Evolutionary conservation across 2,329 filamentous ascomycete species (phyloP), one percentile per base, ranked within the genome.

Genomic region (Neofusicoccum ribis): DNA sequence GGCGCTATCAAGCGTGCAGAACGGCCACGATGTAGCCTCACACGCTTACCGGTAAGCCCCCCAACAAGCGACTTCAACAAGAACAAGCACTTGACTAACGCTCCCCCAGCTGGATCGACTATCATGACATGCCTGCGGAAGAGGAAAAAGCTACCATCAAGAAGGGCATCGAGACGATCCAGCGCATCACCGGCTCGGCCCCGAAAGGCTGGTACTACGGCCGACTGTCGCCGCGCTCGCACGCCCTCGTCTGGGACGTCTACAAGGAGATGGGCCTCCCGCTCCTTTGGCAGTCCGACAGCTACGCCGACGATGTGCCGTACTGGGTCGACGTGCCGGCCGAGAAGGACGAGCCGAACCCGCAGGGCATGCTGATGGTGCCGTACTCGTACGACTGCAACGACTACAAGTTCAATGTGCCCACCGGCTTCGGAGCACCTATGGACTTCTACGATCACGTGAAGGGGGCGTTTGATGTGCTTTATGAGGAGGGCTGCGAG

Each of bases 351-450:
- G 74, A 72, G 14, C 67, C 71, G 0, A 71, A 74, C 15, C 73
- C 79, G 0, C 80, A 84, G 67, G 83, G 84, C n/a, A 78, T 82
- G 65, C 72, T 86, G 2, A 85, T 85, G 80, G 73, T 86, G 15
- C 83, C 83, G 4, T 85, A 85, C 71, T 78, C 75, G 50, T 85
- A 85, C 68, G 84, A 86, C 71, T 84, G 81, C 76, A 86, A 86
- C 69, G 84, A 85, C 69, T 83, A 81, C 73, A 84, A 81, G 65
- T 81, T 80, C 65, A 74, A 78, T 31, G 73, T 77, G 1, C 71
- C 79, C 0, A 78, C 78, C 7, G 82, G 82, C 0, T 84, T 83
- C 68, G 74, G 79, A 5, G 80, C 78, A 44, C 79, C 82, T 0
- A 69, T 74, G 9, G 80, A 77, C 4, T 84, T 84, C 70, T 79